A percentile compares a stretch with the other conserved stretches of the same genome.
These are phyloP conservation scores for Tritrichomonas foetus DNA, from an alignment of 208 protist genomes.

Conservation along the genomic window DNA sequence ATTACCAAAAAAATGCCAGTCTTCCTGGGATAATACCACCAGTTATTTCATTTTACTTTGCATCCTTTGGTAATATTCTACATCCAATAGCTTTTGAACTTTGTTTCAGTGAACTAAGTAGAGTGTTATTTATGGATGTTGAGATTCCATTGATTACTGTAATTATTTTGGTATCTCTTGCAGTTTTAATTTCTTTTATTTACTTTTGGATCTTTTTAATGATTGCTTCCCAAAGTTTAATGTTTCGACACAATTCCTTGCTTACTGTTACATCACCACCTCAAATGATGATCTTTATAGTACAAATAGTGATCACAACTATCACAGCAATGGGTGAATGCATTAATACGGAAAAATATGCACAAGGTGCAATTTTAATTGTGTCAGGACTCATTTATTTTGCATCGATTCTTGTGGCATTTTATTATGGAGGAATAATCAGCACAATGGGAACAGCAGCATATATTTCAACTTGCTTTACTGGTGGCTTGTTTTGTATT, in stretches of 20 bases:
- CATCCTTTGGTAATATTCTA: background rate
- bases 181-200: background rate
- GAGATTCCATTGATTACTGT: no score
- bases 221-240: background rate
- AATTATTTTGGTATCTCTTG: background rate
- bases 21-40: background rate
- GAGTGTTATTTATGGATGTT: background rate
- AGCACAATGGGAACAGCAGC: no score
- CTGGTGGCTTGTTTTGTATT: background rate
- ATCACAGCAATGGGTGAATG: no score
- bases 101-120: background rate
- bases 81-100: background rate
- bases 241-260: background rate
- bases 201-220: background rate
- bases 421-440: no score
- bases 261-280: background rate
- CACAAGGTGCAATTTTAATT: no score
- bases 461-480: background rate
- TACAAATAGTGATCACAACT: no score
- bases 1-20: background rate
- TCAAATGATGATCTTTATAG: no score
- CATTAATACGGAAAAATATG: no score
- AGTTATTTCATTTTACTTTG: background rate
- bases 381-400: no score
- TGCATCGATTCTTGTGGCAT: no score